Percentiles rank a stretch among this genome's conserved stretches.
phyloP scores from a whole-genome alignment of 2,329 filamentous ascomycete species.

The Nemania abortiva region DNA sequence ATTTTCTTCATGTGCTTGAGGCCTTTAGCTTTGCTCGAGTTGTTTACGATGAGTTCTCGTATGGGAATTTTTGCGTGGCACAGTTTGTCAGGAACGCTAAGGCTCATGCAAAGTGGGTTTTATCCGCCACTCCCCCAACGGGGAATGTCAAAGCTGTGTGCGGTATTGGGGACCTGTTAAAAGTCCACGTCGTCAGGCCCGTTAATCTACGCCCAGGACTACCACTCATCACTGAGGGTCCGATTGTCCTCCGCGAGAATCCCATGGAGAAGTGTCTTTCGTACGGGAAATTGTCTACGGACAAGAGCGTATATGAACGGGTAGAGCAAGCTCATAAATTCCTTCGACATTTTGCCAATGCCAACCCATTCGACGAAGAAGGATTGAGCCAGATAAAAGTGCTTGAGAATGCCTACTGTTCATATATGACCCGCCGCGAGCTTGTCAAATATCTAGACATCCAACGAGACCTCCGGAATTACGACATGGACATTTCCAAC shows the following conservation, averaged over 20 bases:
- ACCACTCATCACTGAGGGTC: constrained; percentile 54
- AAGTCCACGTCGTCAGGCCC: constrained; percentile 56
- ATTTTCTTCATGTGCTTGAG: constrained; percentile 49
- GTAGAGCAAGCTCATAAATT: constrained; percentile 53
- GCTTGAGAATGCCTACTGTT: constrained; percentile 46
- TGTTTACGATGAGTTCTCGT: constrained; percentile 60
- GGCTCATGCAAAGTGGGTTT: constrained; percentile 57
- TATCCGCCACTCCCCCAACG: constrained; percentile 59
- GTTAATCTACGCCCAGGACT: constrained; percentile 50
- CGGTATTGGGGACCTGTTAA: constrained; percentile 52
- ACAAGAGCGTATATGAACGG: constrained; percentile 52
- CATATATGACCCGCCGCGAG: constrained; percentile 44
- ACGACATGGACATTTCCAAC: constrained; percentile 47
- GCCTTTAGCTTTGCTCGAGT: constrained; percentile 55
- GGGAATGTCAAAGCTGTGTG: constrained; percentile 54
- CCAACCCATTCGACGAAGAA: constrained; percentile 50
- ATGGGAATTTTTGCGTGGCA: constrained; percentile 49
- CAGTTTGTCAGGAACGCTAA: constrained; percentile 52
- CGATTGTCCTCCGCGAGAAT: constrained; percentile 47
- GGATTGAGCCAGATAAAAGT: constrained; percentile 42
- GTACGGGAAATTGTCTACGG: constrained; percentile 52
- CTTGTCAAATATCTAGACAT: constrained; percentile 47
- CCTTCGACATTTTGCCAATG: constrained; percentile 49
- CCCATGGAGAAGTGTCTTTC: constrained; percentile 52
- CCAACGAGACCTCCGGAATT: constrained; percentile 49